Percentiles rank a stretch among this genome's conserved stretches.
These are phyloP conservation scores for Pythium folliculosum DNA, from an alignment of 352 stramenopile genomes.

Conservation along the genomic window DNA sequence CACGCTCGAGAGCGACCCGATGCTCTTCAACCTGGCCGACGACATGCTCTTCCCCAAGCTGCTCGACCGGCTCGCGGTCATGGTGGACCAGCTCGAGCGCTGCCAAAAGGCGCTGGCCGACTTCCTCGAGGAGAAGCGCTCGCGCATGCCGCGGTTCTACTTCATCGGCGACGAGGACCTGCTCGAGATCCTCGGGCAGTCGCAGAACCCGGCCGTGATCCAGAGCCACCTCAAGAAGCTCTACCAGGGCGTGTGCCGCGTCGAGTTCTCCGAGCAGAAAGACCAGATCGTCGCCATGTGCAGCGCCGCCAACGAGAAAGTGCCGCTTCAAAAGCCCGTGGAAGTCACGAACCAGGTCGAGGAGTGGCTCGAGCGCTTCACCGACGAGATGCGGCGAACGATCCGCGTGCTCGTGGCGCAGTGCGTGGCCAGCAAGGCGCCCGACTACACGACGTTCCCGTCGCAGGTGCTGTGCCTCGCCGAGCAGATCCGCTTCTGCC, in stretches of 20 bases:
- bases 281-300: conserved; percentile 90
- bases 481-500: conserved; percentile 92
- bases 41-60: conserved; percentile 91
- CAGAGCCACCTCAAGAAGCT: conserved; percentile 96
- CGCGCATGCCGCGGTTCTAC: conserved; percentile 94
- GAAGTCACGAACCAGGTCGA: conserved; percentile 90
- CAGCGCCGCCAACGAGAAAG: conserved; percentile 79
- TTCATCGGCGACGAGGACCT: conserved; percentile 97
- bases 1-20: conserved; percentile 83
- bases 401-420: conserved; percentile 74
- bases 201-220: conserved; percentile 92
- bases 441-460: conserved; percentile 89
- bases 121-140: conserved; percentile 94
- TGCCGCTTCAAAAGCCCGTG: conserved; percentile 82
- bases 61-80: conserved; percentile 69
- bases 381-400: conserved; percentile 90
- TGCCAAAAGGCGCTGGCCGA: conserved; percentile 94
- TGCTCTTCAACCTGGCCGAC: conserved; percentile 93
- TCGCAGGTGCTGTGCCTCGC: conserved; percentile 92
- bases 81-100: conserved; percentile 93
- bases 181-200: conserved; percentile 94
- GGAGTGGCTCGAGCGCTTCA: conserved; percentile 93
- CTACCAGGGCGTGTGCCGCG: conserved; percentile 93
- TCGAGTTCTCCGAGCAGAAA: conserved; percentile 87
- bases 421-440: conserved; percentile 75